Evolutionary conservation across 2,329 filamentous ascomycete genomes (phyloP).

Genomic region (Colletotrichum sp.): DNA sequence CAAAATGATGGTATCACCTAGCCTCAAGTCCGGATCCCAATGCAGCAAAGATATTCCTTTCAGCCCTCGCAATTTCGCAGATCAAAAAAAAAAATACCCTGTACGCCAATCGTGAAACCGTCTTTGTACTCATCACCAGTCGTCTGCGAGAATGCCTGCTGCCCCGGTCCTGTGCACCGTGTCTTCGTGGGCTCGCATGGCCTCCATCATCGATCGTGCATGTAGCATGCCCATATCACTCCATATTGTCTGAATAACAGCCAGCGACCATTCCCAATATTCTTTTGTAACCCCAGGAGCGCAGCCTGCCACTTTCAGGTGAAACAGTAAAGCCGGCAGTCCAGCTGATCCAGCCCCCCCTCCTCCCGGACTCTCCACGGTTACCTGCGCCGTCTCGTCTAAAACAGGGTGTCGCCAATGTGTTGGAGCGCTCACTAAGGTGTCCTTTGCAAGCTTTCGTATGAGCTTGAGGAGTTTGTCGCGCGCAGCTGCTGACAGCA

Average conservation of each 20-base stretch:
- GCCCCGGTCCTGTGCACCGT: conserved; percentile 14
- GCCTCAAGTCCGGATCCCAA: neutral
- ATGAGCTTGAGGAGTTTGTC: conserved; percentile 38
- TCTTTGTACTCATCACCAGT: conserved; percentile 2
- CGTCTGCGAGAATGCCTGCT: conserved; percentile 17
- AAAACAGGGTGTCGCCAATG: conserved; percentile 58
- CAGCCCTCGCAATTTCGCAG: neutral
- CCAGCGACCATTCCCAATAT: conserved; percentile 50
- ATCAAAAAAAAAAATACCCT: neutral
- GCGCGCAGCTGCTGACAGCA: conserved; percentile 34
- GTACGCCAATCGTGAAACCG: neutral
- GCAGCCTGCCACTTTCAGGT: conserved; percentile 51
- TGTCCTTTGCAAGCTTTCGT: conserved; percentile 44
- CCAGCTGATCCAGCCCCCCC: conserved; percentile 52
- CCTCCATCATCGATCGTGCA: conserved; percentile 47
- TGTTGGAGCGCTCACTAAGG: conserved; percentile 49
- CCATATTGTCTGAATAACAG: conserved; percentile 53
- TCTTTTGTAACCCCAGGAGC: conserved; percentile 47
- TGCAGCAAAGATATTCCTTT: neutral
- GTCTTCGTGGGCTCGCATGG: conserved; percentile 36
- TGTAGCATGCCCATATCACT: conserved; percentile 56
- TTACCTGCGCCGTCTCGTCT: conserved; percentile 36
- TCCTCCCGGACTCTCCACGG: conserved; percentile 39
- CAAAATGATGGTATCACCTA: conserved; percentile 8
- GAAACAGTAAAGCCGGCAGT: conserved; percentile 52